These are phyloP conservation scores for Ambrosiella xylebori DNA, from an alignment of 2,329 filamentous ascomycete genomes.

Conservation along the genomic window DNA sequence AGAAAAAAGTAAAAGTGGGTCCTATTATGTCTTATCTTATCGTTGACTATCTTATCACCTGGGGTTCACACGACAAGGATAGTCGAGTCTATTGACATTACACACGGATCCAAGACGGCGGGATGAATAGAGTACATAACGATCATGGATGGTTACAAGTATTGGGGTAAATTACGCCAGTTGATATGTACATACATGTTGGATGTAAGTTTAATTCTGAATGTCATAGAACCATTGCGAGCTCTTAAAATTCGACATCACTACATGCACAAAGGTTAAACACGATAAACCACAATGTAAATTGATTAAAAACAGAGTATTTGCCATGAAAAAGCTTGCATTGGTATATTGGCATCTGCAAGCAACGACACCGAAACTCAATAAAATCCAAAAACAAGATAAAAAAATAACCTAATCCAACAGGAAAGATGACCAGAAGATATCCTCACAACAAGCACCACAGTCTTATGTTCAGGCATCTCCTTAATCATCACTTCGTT, in stretches of 20 bases:
- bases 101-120: conserved; percentile 1
- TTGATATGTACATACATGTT: neutral
- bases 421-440: neutral
- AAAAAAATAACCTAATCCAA: neutral
- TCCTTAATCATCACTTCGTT: neutral
- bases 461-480: neutral
- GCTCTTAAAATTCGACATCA: neutral
- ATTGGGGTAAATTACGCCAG: neutral
- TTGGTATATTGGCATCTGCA: conserved; percentile 1
- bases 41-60: neutral
- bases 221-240: neutral
- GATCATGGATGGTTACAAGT: neutral
- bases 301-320: neutral
- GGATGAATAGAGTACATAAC: neutral
- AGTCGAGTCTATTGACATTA: neutral
- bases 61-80: neutral
- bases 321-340: neutral
- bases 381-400: neutral
- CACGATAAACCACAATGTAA: neutral
- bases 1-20: conserved; percentile 3
- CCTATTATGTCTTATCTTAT: conserved; percentile 5
- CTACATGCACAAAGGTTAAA: neutral
- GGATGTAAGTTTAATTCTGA: neutral
- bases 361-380: neutral
- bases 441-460: neutral